A percentile compares a stretch with the other conserved stretches of the same genome.
phyloP scores from a whole-genome alignment of 2,329 filamentous ascomycete species.

The Xylariales sp. region DNA sequence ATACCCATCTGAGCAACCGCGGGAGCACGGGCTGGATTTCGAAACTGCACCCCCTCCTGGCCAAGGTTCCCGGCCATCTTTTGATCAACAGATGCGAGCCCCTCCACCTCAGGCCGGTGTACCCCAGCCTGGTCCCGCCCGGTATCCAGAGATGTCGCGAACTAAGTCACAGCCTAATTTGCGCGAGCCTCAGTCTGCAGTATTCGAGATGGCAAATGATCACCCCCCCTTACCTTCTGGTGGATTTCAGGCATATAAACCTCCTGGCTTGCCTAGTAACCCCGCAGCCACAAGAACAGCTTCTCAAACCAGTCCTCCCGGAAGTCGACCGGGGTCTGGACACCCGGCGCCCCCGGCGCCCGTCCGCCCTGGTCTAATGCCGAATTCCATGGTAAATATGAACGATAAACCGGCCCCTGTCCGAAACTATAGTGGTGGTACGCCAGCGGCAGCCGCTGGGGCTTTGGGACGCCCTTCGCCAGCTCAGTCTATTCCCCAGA shows the following conservation, averaged over 20 bases:
- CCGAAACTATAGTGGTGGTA: constrained; percentile 64
- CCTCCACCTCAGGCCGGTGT: constrained; percentile 42
- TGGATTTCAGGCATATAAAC: constrained; percentile 50
- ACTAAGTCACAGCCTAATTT: constrained; percentile 77
- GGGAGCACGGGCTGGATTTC: constrained; percentile 57
- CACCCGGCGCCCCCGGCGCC: constrained; percentile 73
- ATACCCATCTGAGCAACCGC: constrained; percentile 47
- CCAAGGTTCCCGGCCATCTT: constrained; percentile 54
- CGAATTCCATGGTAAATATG: constrained; percentile 61
- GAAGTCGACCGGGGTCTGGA: constrained; percentile 55
- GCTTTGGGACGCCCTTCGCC: constrained; percentile 54
- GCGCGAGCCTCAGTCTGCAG: constrained; percentile 71
- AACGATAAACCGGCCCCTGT: constrained; percentile 69
- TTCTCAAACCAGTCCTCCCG: constrained; percentile 48
- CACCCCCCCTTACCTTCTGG: constrained; percentile 64
- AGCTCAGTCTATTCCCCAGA: constrained; percentile 39
- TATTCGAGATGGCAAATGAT: constrained; percentile 79
- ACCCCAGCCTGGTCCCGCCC: constrained; percentile 62
- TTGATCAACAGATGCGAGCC: constrained; percentile 62
- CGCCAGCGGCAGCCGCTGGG: constrained; percentile 53
- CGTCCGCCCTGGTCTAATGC: constrained; percentile 71
- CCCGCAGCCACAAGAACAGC: constrained; percentile 46
- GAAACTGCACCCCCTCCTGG: constrained; percentile 51
- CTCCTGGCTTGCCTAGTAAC: constrained; percentile 40
- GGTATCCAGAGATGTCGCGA: constrained; percentile 65